Evolutionary conservation across 2,329 filamentous ascomycete genomes (phyloP).

Genomic region (Apiospora aurea): DNA sequence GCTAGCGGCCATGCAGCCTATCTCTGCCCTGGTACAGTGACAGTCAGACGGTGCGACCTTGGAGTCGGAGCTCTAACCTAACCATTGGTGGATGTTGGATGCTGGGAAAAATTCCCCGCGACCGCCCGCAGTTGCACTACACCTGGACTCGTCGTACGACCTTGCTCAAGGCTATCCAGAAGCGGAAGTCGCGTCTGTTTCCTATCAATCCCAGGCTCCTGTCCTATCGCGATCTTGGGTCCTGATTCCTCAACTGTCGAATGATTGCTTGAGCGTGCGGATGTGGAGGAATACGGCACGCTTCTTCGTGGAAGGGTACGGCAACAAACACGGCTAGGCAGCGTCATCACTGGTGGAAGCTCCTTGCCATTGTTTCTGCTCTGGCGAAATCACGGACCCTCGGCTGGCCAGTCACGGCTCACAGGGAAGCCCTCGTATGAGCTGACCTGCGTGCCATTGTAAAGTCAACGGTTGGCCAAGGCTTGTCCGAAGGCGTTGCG

Average conservation of each 20-base stretch:
- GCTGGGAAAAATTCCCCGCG: background rate
- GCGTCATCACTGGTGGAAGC: background rate
- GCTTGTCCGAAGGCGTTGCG: slow-evolving; percentile 6
- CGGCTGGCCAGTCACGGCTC: background rate
- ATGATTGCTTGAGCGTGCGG: background rate
- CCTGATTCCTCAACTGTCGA: background rate
- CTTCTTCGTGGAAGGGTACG: background rate
- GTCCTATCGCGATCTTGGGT: background rate
- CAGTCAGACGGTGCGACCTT: background rate
- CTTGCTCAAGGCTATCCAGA: background rate
- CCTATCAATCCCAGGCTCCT: background rate
- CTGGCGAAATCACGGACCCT: background rate
- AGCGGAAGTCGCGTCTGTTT: background rate
- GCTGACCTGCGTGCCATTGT: slow-evolving; percentile 12
- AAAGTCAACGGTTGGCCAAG: slow-evolving; percentile 1
- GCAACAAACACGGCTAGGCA: background rate
- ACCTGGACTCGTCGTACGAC: background rate
- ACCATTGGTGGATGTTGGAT: background rate
- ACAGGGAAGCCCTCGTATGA: background rate
- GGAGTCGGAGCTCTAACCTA: background rate
- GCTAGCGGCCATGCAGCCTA: slow-evolving; percentile 12
- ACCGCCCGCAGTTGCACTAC: slow-evolving; percentile 1
- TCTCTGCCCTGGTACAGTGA: background rate
- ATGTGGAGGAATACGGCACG: background rate
- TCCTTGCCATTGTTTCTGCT: slow-evolving; percentile 13